phyloP scores from a whole-genome alignment of 139 green algal species.

The Micractinium conductrix region DNA sequence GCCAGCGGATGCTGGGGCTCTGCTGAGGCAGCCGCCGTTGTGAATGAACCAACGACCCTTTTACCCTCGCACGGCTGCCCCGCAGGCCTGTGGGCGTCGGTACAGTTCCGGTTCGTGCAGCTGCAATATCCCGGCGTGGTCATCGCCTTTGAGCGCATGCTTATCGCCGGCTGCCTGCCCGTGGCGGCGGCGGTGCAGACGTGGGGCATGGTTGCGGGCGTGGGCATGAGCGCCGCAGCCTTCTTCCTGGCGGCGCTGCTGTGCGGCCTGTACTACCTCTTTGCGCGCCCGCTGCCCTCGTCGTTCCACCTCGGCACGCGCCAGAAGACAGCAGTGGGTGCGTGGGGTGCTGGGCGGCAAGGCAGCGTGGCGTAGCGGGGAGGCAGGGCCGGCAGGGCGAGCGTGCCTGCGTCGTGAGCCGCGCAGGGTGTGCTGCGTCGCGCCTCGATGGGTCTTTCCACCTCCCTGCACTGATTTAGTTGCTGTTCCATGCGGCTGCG shows the following conservation, averaged over 20 bases:
- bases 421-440: no score
- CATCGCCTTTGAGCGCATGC: slow-evolving; percentile 85
- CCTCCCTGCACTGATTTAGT: no score
- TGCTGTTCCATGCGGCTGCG: no score
- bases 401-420: no score
- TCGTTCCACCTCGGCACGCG: slow-evolving; percentile 74
- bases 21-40: not conserved
- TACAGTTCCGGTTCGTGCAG: slow-evolving; percentile 95
- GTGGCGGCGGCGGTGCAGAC: slow-evolving; percentile 64
- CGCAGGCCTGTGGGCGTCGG: slow-evolving; percentile 79
- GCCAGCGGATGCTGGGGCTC: not conserved
- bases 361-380: no score
- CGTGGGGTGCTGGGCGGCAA: no score
- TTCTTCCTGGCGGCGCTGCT: slow-evolving; percentile 84
- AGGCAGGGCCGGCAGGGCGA: no score
- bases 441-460: no score
- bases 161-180: slow-evolving; percentile 76
- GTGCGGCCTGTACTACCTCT: slow-evolving; percentile 74
- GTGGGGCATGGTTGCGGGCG: slow-evolving; percentile 59
- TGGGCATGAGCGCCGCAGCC: slow-evolving; percentile 66
- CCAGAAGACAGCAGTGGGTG: no score
- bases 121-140: slow-evolving; percentile 84
- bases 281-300: slow-evolving; percentile 76
- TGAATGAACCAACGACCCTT: no score
- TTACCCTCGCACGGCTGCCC: not conserved